phyloP scores from a whole-genome alignment of 495 filamentous ascomycete species.

The Podospora didyma region DNA sequence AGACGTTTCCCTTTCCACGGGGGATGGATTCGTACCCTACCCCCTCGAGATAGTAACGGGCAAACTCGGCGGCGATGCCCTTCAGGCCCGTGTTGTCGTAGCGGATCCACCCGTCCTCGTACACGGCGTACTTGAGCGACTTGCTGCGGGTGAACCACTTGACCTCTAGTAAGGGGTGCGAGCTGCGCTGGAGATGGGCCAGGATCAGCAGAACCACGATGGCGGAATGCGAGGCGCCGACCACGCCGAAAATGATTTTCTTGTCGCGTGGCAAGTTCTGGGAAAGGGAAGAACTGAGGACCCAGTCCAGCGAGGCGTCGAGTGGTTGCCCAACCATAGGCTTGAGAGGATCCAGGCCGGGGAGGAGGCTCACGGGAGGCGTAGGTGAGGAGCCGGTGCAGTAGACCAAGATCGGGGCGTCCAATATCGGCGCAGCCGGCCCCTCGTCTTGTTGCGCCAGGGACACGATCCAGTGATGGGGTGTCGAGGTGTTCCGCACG shows the following conservation, averaged over 20 bases:
- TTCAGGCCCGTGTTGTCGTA: constrained; percentile 33
- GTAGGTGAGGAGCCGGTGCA: constrained; percentile 17
- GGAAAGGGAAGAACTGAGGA: constrained; percentile 8
- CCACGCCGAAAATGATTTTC: constrained; percentile 13
- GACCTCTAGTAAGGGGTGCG: constrained; percentile 36
- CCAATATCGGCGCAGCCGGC: too few species aligned
- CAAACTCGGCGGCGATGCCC: constrained; percentile 28
- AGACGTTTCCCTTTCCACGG: constrained; percentile 7
- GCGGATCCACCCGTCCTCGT: constrained; percentile 15
- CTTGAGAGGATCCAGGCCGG: too few species aligned
- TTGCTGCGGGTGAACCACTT: constrained; percentile 18
- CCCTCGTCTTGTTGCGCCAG: too few species aligned
- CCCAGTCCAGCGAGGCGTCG: constrained; percentile 7
- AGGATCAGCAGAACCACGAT: constrained; percentile 42
- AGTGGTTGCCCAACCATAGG: too few species aligned
- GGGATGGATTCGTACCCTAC: too few species aligned
- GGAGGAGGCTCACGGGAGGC: too few species aligned
- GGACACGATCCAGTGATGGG: too few species aligned
- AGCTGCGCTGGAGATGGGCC: constrained; percentile 25
- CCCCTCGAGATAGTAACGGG: constrained; percentile 26
- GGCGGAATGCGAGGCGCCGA: constrained; percentile 23
- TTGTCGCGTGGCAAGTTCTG: not conserved
- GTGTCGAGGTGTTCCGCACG: too few species aligned
- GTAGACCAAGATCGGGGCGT: constrained; percentile 17
- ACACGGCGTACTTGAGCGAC: constrained; percentile 14